A percentile compares a stretch with the other conserved stretches of the same genome.
Evolutionary conservation across 1,139 yeast species (phyloP).

Genomic region (Casaregolazyma lundiana): DNA sequence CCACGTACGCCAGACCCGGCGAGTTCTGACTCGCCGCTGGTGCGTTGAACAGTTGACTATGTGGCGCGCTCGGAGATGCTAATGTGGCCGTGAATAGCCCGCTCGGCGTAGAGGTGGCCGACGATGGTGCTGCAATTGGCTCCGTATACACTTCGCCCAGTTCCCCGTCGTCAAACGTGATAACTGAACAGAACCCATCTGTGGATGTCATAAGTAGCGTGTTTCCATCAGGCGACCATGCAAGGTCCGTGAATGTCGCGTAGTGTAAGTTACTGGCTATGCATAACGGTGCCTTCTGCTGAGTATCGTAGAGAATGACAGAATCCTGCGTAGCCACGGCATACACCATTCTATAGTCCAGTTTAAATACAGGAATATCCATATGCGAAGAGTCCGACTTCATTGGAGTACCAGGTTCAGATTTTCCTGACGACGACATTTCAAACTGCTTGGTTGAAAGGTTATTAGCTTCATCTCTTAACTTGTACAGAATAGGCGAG

Average conservation of each 20-base stretch:
- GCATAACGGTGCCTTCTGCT: slow-evolving; percentile 62
- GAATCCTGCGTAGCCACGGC: slow-evolving; percentile 93
- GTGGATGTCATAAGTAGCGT: slow-evolving; percentile 74
- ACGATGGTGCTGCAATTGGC: slow-evolving; percentile 11
- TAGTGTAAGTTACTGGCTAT: slow-evolving; percentile 77
- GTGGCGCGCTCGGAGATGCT: not conserved
- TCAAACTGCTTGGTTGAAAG: slow-evolving; percentile 7
- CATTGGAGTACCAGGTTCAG: not conserved
- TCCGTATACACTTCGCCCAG: slow-evolving; percentile 44
- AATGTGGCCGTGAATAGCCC: not conserved
- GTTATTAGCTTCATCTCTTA: slow-evolving; percentile 25
- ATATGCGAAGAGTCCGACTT: slow-evolving; percentile 1
- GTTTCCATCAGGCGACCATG: slow-evolving; percentile 81
- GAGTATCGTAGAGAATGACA: slow-evolving; percentile 80
- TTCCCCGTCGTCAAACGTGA: slow-evolving; percentile 47
- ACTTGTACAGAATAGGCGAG: slow-evolving; percentile 58
- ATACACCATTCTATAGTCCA: slow-evolving; percentile 76
- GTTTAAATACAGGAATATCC: slow-evolving; percentile 39
- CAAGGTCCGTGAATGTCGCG: slow-evolving; percentile 78
- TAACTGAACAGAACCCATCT: slow-evolving; percentile 85
- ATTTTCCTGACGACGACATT: not conserved
- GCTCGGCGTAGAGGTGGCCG: slow-evolving; percentile 2
- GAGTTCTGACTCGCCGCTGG: not conserved
- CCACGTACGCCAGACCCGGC: slow-evolving; percentile 1
- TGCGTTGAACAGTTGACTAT: not conserved